Evolutionary conservation across 1,139 yeast species (phyloP).

Genomic region (Eremothecium gossypii): DNA sequence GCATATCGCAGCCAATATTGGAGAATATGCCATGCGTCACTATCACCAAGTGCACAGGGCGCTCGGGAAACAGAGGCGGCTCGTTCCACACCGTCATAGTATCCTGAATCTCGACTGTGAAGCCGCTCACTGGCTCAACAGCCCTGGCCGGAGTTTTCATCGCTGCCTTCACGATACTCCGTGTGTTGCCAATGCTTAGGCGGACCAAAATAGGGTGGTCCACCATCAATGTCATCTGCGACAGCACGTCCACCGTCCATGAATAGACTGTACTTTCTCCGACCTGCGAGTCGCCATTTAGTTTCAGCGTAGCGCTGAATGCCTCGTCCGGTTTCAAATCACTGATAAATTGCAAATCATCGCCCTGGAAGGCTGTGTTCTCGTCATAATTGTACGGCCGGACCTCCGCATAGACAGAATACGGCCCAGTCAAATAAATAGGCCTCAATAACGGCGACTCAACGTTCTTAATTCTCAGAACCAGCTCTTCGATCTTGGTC

Average conservation of each 20-base stretch:
- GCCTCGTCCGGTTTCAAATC: slow-evolving; percentile 49
- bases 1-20: slow-evolving; percentile 53
- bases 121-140: slow-evolving; percentile 9
- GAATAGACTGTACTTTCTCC: slow-evolving; percentile 29
- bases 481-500: slow-evolving; percentile 13
- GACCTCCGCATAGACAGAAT: slow-evolving; percentile 49
- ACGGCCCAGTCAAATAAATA: slow-evolving; percentile 53
- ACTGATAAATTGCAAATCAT: slow-evolving; percentile 31
- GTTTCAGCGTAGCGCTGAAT: slow-evolving; percentile 39
- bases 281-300: slow-evolving; percentile 37
- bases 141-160: slow-evolving; percentile 3
- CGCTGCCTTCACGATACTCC: slow-evolving; percentile 12
- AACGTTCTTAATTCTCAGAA: slow-evolving; percentile 40
- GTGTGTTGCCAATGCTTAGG: slow-evolving; percentile 25
- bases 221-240: slow-evolving; percentile 42
- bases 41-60: slow-evolving; percentile 50
- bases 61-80: slow-evolving; percentile 35
- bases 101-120: slow-evolving; percentile 35
- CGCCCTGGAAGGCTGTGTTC: slow-evolving; percentile 29
- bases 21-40: slow-evolving; percentile 63
- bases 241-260: slow-evolving; percentile 50
- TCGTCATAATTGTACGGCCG: slow-evolving; percentile 43
- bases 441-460: slow-evolving; percentile 46
- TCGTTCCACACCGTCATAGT: slow-evolving; percentile 46
- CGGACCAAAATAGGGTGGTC: slow-evolving; percentile 30